phyloP scores from a whole-genome alignment of 2,329 filamentous ascomycete genomes.

The Metarhizium robertsii region DNA sequence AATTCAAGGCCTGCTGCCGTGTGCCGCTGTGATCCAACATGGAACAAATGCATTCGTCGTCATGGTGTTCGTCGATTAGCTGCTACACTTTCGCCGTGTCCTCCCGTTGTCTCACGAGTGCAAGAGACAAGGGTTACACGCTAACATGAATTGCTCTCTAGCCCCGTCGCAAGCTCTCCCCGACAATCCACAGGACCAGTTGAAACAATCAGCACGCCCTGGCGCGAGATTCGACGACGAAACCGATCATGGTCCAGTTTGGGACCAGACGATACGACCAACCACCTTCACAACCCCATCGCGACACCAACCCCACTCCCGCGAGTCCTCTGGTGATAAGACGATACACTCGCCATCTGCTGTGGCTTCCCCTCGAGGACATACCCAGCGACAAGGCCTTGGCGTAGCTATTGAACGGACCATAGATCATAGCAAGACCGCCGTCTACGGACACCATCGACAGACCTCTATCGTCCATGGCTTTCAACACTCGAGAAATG shows the following conservation, averaged over 20 bases:
- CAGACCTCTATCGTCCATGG: constrained; percentile 97
- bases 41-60: background rate
- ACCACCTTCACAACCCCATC: constrained; percentile 27
- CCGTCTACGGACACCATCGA: constrained; percentile 74
- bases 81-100: background rate
- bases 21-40: background rate
- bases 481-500: constrained; percentile 84
- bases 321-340: constrained; percentile 51
- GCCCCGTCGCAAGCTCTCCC: constrained; percentile 52
- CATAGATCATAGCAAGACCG: constrained; percentile 47
- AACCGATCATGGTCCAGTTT: constrained; percentile 38
- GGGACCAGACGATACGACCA: constrained; percentile 44
- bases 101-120: constrained; percentile 1
- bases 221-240: constrained; percentile 44
- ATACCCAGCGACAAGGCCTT: constrained; percentile 31
- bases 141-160: constrained; percentile 15
- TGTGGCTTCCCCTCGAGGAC: constrained; percentile 12
- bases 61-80: background rate
- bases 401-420: constrained; percentile 36
- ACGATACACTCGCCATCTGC: constrained; percentile 21
- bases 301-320: constrained; percentile 39
- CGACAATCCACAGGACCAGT: constrained; percentile 42
- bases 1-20: background rate
- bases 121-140: constrained; percentile 1
- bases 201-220: constrained; percentile 42